Base-by-base conservation (phyloP, 2,329 filamentous ascomycete species). In the Pseudocercospora fuligena region DNA sequence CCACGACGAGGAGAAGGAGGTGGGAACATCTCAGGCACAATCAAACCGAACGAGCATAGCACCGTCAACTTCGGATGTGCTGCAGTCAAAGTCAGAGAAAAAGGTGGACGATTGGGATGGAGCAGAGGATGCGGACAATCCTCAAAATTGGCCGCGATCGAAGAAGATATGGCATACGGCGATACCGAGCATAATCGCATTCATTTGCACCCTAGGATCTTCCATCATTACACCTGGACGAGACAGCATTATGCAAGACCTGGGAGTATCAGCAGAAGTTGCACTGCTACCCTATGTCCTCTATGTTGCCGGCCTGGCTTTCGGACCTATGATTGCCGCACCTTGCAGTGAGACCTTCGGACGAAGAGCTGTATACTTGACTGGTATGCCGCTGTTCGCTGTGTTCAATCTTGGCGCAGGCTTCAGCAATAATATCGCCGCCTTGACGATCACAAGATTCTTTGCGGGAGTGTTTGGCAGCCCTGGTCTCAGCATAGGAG, bases 381-480 rank as follows among this genome's bases (percentile, higher is more conserved):
- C 79, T 1, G 80, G 81, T 0, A 74, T 83, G 1, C 81, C 83
- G 0, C 70, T 86, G 0, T 86, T 84, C 2, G 81, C 82, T 1
- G 71, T 89, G 0, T 90, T 89, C 73, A 85, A 83, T 0, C 73
- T 89, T 0, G 88, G 87, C 1, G 82, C 83, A 0, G 87, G 84
- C 0, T 81, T 87, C 33, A 80, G 83, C 0, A 79, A 83, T 21
- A 83, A 76, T 47, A 85, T 89, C n/a, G 83, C 78, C 0, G 82
- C 80, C 0, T 71, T 90, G 1, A 81, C 83, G 57, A 76, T 88
- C 8, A 78, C 87, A 23, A 81, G 88, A 2, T 89, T 94, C 80
- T 91, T 93, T 72, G 91, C 92, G 59, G 90, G 91, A 0, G 76
- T 90, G 76, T 90, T 90, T 69, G 91, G 90, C 33, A 89, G 47